phyloP scores from a whole-genome alignment of 352 stramenopile genomes.

The Pythium apleroticum region DNA sequence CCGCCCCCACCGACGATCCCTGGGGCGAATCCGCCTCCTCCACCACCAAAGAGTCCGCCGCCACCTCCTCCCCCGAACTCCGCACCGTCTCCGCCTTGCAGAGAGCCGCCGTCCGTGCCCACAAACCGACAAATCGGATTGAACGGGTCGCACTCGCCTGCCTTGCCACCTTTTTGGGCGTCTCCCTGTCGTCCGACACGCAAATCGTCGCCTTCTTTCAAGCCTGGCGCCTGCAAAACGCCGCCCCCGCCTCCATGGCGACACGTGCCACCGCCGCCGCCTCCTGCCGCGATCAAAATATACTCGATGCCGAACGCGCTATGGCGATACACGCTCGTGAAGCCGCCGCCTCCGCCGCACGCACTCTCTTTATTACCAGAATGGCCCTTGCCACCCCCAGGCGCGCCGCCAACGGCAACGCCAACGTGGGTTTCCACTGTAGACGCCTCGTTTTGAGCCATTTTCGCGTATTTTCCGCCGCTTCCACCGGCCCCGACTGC shows the following conservation, averaged over 20 bases:
- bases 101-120: conserved; percentile 41
- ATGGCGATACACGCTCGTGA: conserved; percentile 68
- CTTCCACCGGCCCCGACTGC: conserved; percentile 48
- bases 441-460: conserved; percentile 32
- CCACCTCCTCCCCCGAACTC: conserved; percentile 74
- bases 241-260: conserved; percentile 55
- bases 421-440: conserved; percentile 48
- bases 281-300: conserved; percentile 61
- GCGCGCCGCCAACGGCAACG: conserved; percentile 39
- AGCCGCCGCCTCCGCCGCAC: conserved; percentile 65
- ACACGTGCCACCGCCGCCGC: conserved; percentile 69
- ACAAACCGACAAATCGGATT: conserved; percentile 70
- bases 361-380: conserved; percentile 70
- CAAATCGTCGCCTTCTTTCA: conserved; percentile 43
- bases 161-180: conserved; percentile 37
- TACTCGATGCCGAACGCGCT: conserved; percentile 67
- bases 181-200: conserved; percentile 52
- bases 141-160: conserved; percentile 52
- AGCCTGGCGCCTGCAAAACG: conserved; percentile 21
- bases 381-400: conserved; percentile 58
- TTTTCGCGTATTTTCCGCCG: conserved; percentile 41
- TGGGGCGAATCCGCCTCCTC: conserved; percentile 64
- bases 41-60: conserved; percentile 62
- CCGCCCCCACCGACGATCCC: conserved; percentile 69
- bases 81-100: conserved; percentile 65